Evolutionary conservation across 331 rosid species (phyloP), one percentile per base, ranked within the genome.

Genomic region (Cydonia oblonga): DNA sequence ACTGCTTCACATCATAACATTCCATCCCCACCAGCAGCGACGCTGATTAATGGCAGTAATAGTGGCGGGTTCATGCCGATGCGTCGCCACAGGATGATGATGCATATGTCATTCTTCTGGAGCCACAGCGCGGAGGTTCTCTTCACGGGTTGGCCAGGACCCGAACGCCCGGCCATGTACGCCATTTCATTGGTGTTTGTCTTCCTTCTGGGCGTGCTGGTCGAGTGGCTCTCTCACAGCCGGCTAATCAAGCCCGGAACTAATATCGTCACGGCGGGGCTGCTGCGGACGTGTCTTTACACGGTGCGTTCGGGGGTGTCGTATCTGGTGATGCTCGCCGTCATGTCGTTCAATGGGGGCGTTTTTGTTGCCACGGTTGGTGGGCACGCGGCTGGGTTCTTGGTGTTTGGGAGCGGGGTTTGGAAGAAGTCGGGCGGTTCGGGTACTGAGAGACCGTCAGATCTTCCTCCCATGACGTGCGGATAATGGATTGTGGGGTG

Each of bases 101-200:
- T 85, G 66, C 87, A 86, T 70, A 81, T 76, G 49, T 69, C 90
- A 6, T 75, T 88, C 46, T 86, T 78, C 60, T 90, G 90, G 96
- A 81, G 87, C 7, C 84, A 86, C 74, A 78, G 77, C 13, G 79
- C 86, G 9, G 84, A 76, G 20, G 84, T 88, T 59, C 70, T 90
- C 25, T 90, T 88, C 80, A 62, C 58, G n/a, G 86, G 89, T 60
- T 90, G 93, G 96, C 96, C 93, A 2, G 87, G 91, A 49, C 53
- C 2, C 0, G 76, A 80, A 51, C 73, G 75, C 81, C 70, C 85
- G 0, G 77, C 13, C 68, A 86, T 86, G 90, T 90, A 90, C 57
- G 86, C 81, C 30, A 24, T 90, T 70, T 80, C 90, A 15, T 40
- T 88, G 81, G 20, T 75, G 2, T 80, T 83, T n/a, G 87, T 90